Evolutionary conservation across 768 basidiomycete species (phyloP).

Genomic region (Pulveroboletus sp.): DNA sequence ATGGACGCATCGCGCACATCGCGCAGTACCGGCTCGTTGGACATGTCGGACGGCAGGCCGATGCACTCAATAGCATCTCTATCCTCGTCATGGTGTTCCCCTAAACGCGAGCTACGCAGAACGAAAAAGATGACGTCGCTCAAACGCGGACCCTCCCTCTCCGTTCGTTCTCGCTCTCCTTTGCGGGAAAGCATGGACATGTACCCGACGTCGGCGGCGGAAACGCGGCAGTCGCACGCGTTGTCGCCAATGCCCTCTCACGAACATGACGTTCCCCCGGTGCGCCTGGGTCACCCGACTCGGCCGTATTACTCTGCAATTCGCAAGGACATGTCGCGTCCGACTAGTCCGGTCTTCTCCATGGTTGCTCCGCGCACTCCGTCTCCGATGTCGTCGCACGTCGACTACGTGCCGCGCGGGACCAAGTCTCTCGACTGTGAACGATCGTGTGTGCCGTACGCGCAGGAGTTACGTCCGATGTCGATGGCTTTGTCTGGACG

Average conservation of each 20-base stretch:
- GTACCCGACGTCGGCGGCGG: conserved; percentile 13
- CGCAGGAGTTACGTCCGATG: conserved; percentile 25
- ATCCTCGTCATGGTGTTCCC: conserved; percentile 25
- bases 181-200: conserved; percentile 21
- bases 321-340: conserved; percentile 44
- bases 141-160: conserved; percentile 26
- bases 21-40: conserved; percentile 19
- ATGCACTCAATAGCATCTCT: conserved; percentile 21
- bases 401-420: conserved; percentile 24
- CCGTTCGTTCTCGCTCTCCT: conserved; percentile 20
- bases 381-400: conserved; percentile 23
- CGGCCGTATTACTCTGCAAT: conserved; percentile 56
- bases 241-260: conserved; percentile 20
- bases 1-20: conserved; percentile 21
- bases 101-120: conserved; percentile 37
- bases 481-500: conserved; percentile 25
- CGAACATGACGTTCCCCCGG: conserved; percentile 21
- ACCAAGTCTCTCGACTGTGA: conserved; percentile 33
- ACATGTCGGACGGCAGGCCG: conserved; percentile 11
- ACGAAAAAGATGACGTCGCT: conserved; percentile 35
- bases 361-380: conserved; percentile 24
- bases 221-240: conserved; percentile 18
- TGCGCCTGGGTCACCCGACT: conserved; percentile 48
- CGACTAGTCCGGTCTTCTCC: conserved; percentile 33
- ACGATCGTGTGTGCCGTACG: conserved; percentile 16